Evolutionary conservation across 352 stramenopile genomes (phyloP).

Genomic region (Phytopythium aichiense): DNA sequence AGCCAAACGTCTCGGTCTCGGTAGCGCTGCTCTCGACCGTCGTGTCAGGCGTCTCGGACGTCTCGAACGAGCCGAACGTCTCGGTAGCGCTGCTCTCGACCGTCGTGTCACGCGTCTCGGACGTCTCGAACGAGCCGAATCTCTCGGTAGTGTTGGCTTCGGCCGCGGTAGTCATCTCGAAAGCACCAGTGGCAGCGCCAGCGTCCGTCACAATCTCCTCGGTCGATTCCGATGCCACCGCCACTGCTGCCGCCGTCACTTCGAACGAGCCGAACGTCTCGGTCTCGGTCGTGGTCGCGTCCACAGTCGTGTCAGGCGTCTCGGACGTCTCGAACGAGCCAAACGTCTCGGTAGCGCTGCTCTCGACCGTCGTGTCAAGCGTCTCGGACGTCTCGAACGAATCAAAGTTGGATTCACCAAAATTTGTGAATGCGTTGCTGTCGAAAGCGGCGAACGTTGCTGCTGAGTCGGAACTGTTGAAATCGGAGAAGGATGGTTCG

Average conservation of each 20-base stretch:
- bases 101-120: too few relatives aligned
- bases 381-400: not conserved
- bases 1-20: too few relatives aligned
- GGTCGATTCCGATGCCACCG: too few relatives aligned
- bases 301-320: too few relatives aligned
- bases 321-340: not conserved
- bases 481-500: conserved; percentile 1
- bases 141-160: not conserved
- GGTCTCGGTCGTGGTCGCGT: too few relatives aligned
- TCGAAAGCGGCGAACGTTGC: not conserved
- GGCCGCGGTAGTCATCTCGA: not conserved
- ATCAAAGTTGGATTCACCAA: not conserved
- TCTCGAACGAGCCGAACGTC: not conserved
- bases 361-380: not conserved
- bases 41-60: too few relatives aligned
- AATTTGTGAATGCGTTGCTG: not conserved
- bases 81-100: not conserved
- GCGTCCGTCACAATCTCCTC: not conserved
- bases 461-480: not conserved
- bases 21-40: too few relatives aligned
- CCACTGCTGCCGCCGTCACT: not conserved
- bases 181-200: not conserved
- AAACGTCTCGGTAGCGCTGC: not conserved
- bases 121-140: too few relatives aligned
- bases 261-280: not conserved